A percentile compares a stretch with the other conserved stretches of the same genome.
These are phyloP conservation scores for Takakia lepidozioides DNA, from an alignment of 225 moss, liverwort and hornwort genomes.

Conservation along the genomic window DNA sequence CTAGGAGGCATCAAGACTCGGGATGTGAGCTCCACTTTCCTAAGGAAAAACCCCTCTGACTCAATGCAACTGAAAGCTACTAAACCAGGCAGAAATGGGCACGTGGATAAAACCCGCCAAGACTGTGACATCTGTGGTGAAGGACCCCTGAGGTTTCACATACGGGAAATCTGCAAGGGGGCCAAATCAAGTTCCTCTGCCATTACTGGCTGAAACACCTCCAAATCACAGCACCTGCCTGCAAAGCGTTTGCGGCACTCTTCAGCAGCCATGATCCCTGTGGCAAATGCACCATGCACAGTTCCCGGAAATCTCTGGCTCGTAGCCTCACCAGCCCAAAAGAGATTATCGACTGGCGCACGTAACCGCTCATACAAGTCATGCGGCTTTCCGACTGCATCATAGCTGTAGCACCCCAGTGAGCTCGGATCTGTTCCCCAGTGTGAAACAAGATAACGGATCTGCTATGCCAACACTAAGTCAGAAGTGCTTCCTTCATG, in stretches of 20 bases:
- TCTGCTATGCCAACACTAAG: slow-evolving; percentile 29
- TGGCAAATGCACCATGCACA: slow-evolving; percentile 89
- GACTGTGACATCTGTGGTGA: no score
- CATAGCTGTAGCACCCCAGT: slow-evolving; percentile 92
- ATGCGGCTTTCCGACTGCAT: slow-evolving; percentile 90
- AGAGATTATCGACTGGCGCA: slow-evolving; percentile 75
- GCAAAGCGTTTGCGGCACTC: slow-evolving; percentile 77
- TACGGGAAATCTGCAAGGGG: slow-evolving; percentile 81
- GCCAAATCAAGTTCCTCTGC: slow-evolving; percentile 65
- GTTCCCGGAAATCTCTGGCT: slow-evolving; percentile 92
- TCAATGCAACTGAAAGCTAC: no score
- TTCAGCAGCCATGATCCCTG: slow-evolving; percentile 88
- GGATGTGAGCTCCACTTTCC: no score
- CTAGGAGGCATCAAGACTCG: no score
- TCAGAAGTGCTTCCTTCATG: background rate
- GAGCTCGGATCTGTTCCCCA: slow-evolving; percentile 94
- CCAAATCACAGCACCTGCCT: slow-evolving; percentile 65
- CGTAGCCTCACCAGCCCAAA: slow-evolving; percentile 96
- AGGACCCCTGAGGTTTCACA: slow-evolving; percentile 36
- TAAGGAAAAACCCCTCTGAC: no score
- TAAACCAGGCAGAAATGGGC: no score
- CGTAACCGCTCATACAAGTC: slow-evolving; percentile 81
- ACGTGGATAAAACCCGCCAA: no score
- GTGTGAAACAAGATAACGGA: slow-evolving; percentile 70
- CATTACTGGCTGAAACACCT: slow-evolving; percentile 98